Evolutionary conservation across 2,329 filamentous ascomycete species (phyloP).

Genomic region (Bipolaris gigantea): DNA sequence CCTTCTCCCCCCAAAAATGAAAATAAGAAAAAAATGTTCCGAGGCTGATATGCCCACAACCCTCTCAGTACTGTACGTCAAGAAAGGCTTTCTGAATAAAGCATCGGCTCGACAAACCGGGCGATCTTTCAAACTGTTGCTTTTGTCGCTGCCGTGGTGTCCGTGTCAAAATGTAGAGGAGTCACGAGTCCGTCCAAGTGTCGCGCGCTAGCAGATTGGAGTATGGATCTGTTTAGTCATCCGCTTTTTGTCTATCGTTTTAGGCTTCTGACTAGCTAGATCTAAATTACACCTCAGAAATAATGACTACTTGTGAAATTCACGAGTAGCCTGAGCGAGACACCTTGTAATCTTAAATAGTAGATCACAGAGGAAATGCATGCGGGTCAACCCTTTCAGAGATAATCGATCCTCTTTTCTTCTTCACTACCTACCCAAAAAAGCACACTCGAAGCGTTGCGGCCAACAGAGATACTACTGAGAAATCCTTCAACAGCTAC

Average conservation of each 20-base stretch:
- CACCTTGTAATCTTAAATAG: background rate
- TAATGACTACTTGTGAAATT: too few species aligned
- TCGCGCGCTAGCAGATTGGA: background rate
- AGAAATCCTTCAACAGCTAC: background rate
- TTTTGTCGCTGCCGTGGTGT: background rate
- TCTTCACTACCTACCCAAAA: background rate
- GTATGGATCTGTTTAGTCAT: background rate
- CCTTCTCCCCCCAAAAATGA: too few species aligned
- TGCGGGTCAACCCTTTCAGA: background rate
- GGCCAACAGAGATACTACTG: background rate
- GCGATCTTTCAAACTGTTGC: background rate
- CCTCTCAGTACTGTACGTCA: too few species aligned
- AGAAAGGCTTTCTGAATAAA: too few species aligned
- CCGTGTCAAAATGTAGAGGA: constrained; percentile 7
- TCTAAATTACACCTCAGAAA: too few species aligned
- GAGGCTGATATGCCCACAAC: too few species aligned
- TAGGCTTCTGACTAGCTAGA: too few species aligned
- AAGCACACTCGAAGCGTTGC: background rate
- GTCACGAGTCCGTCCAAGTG: constrained; percentile 15
- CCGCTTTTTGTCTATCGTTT: too few species aligned
- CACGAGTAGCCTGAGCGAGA: background rate
- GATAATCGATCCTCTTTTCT: background rate
- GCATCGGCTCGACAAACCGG: too few species aligned
- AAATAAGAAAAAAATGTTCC: too few species aligned
- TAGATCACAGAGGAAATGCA: background rate